Conservation (phyloP, 129 eudicot genomes). For the Escallonia herrerae region DNA sequence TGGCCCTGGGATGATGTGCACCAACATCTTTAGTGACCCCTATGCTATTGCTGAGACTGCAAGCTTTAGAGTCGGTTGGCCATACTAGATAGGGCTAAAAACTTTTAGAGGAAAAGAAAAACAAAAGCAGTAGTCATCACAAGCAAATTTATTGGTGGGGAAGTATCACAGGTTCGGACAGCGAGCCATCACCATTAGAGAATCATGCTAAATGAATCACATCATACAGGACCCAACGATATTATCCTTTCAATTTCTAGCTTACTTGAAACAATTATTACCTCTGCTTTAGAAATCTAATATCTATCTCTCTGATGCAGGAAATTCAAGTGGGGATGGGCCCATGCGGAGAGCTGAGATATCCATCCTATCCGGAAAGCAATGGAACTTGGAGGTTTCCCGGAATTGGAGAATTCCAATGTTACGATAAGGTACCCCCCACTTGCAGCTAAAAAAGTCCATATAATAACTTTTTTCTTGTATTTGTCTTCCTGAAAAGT, state of each 20-base stretch:
- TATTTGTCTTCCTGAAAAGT: neutral
- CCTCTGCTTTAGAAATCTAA: conserved; percentile 7
- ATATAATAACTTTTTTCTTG: neutral
- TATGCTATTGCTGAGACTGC: no score
- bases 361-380: conserved; percentile 99
- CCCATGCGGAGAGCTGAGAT: conserved; percentile 96
- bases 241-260: neutral
- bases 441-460: neutral
- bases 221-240: conserved; percentile 13
- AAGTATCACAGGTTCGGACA: neutral
- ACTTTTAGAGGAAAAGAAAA: neutral
- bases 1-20: no score
- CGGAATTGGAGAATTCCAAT: conserved; percentile 96
- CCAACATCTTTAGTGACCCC: no score
- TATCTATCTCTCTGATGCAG: conserved; percentile 29
- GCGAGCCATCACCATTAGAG: neutral
- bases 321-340: conserved; percentile 99
- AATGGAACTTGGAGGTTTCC: conserved; percentile 98
- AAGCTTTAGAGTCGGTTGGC: no score
- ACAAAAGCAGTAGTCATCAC: neutral
- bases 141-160: neutral
- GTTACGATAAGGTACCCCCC: conserved; percentile 85
- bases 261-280: neutral
- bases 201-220: neutral
- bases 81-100: no score